Conservation (phyloP, 2,329 filamentous ascomycete genomes). For the Pseudocercospora crystallina region DNA sequence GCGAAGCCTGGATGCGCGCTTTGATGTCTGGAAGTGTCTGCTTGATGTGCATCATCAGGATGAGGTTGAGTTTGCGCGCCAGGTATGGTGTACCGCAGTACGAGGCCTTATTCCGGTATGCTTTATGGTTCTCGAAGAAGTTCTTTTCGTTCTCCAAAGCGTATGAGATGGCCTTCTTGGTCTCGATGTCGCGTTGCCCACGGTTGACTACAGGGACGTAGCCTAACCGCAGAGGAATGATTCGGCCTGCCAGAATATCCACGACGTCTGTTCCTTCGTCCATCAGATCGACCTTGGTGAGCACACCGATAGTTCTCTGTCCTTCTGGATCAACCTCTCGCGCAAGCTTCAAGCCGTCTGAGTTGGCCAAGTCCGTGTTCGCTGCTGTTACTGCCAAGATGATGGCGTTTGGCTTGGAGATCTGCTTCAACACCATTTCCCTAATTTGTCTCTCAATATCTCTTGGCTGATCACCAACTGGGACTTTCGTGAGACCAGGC, state of each 20-base stretch:
- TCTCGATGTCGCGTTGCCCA: constrained; percentile 97
- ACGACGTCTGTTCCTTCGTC: constrained; percentile 98
- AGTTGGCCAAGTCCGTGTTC: constrained; percentile 98
- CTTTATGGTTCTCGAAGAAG: constrained; percentile 98
- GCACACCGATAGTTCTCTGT: constrained; percentile 94
- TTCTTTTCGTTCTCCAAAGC: constrained; percentile 92
- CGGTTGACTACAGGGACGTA: constrained; percentile 98
- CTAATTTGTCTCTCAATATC: constrained; percentile 96
- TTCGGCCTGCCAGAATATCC: constrained; percentile 94
- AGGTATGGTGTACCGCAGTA: constrained; percentile 98
- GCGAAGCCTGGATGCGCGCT: constrained; percentile 86
- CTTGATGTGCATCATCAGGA: constrained; percentile 99
- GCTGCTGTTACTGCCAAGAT: constrained; percentile 94
- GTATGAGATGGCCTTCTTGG: constrained; percentile 89
- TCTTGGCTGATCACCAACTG: constrained; percentile 91
- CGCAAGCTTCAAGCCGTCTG: constrained; percentile 92
- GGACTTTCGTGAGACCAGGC: constrained; percentile 93
- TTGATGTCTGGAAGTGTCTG: constrained; percentile 99
- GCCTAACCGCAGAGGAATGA: constrained; percentile 90
- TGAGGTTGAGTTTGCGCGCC: constrained; percentile 93
- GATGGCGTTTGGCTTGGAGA: constrained; percentile 97
- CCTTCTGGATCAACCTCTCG: constrained; percentile 96
- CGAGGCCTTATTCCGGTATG: constrained; percentile 95
- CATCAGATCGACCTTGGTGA: constrained; percentile 99
- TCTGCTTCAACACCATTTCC: constrained; percentile 98